Conservation (phyloP, 2,329 filamentous ascomycete genomes). For the Fusarium tricinctum region DNA sequence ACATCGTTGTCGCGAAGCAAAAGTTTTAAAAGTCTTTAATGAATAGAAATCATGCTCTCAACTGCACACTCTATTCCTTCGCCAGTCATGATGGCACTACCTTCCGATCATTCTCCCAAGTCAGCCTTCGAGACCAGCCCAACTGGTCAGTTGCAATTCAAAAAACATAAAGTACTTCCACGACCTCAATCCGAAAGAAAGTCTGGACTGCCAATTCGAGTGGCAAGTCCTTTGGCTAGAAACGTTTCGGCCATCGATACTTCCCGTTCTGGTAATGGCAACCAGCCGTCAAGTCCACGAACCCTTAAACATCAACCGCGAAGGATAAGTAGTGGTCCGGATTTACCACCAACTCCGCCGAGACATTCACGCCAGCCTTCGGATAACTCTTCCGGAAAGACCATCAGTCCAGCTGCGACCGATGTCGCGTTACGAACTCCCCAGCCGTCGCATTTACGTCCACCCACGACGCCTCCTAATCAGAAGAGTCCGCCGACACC, state of each 20-base stretch:
- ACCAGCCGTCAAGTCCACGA: conserved; percentile 57
- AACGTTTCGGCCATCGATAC: conserved; percentile 51
- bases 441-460: conserved; percentile 56
- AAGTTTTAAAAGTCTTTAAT: conserved; percentile 31
- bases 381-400: conserved; percentile 61
- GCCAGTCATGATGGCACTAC: conserved; percentile 54
- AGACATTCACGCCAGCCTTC: conserved; percentile 72
- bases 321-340: conserved; percentile 61
- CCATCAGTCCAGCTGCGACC: conserved; percentile 59
- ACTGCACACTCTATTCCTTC: conserved; percentile 47
- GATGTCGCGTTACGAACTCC: conserved; percentile 57
- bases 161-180: conserved; percentile 62
- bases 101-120: conserved; percentile 50
- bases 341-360: conserved; percentile 74
- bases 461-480: conserved; percentile 73
- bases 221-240: conserved; percentile 44
- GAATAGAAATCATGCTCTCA: conserved; percentile 49
- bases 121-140: conserved; percentile 48
- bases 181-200: conserved; percentile 51
- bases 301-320: conserved; percentile 59
- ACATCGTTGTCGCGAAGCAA: conserved; percentile 45
- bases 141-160: conserved; percentile 58
- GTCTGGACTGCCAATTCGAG: conserved; percentile 43
- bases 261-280: conserved; percentile 45
- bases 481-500: conserved; percentile 80